Conservation (phyloP, 2,329 filamentous ascomycete genomes). For the Beauveria brongniartii region DNA sequence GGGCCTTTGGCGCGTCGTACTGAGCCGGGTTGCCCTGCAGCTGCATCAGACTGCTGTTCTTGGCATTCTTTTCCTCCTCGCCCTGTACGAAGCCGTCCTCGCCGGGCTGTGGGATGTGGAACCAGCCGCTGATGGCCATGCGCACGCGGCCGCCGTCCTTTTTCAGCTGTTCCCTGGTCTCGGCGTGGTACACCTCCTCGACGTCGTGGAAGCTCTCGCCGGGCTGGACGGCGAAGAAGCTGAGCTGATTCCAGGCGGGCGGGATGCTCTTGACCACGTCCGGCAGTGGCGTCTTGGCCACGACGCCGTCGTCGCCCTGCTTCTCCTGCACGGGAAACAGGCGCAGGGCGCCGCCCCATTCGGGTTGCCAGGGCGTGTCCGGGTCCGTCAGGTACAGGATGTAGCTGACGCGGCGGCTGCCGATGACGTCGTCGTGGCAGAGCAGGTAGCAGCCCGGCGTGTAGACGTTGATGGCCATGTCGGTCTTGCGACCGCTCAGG, state of each 20-base stretch:
- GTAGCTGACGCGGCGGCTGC: constrained; percentile 91
- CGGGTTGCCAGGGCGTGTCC: constrained; percentile 78
- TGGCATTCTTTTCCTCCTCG: constrained; percentile 77
- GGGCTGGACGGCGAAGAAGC: constrained; percentile 95
- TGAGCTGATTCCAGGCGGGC: constrained; percentile 93
- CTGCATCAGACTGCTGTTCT: constrained; percentile 87
- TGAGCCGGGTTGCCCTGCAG: constrained; percentile 85
- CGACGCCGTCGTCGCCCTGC: constrained; percentile 55
- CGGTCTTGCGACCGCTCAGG: constrained; percentile 86
- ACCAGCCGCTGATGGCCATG: constrained; percentile 99
- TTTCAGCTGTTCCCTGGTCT: constrained; percentile 49
- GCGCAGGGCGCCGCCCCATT: constrained; percentile 88
- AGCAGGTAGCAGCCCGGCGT: constrained; percentile 91
- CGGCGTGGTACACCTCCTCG: constrained; percentile 84
- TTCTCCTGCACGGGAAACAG: constrained; percentile 67
- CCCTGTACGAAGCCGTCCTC: constrained; percentile 88
- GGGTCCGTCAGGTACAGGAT: constrained; percentile 94
- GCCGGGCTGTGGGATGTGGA: constrained; percentile 90
- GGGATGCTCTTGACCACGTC: constrained; percentile 78
- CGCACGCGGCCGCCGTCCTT: constrained; percentile 70
- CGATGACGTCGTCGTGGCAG: constrained; percentile 98
- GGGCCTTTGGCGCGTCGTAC: constrained; percentile 70
- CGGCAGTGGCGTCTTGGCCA: constrained; percentile 71
- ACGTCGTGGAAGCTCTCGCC: constrained; percentile 99
- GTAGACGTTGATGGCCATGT: constrained; percentile 99